phyloP scores from a whole-genome alignment of 768 basidiomycete genomes.

The Steccherinum ochraceum region DNA sequence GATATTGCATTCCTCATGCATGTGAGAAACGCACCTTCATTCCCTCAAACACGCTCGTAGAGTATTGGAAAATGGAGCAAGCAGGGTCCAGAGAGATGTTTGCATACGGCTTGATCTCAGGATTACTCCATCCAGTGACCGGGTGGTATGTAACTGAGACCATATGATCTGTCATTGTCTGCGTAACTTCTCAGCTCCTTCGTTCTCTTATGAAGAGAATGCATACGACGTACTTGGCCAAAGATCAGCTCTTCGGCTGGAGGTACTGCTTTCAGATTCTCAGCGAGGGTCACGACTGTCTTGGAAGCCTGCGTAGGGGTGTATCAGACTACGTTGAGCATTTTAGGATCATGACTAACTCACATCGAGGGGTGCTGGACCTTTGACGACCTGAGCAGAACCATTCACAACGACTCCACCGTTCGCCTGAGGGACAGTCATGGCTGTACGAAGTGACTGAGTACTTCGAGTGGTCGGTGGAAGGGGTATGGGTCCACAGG shows the following conservation, averaged over 20 bases:
- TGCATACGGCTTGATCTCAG: slow-evolving; percentile 67
- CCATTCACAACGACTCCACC: background rate
- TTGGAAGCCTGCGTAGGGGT: slow-evolving; percentile 42
- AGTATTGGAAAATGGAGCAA: slow-evolving; percentile 55
- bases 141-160: slow-evolving; percentile 60
- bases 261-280: slow-evolving; percentile 45
- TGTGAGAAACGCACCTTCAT: slow-evolving; percentile 58
- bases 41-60: slow-evolving; percentile 54
- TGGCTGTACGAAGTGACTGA: too few relatives aligned
- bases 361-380: slow-evolving; percentile 8
- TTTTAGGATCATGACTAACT: background rate
- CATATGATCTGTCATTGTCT: slow-evolving; percentile 79
- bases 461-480: too few relatives aligned
- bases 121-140: slow-evolving; percentile 58
- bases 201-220: background rate
- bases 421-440: background rate
- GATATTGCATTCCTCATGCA: too few relatives aligned
- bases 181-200: background rate
- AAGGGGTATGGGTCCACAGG: too few relatives aligned
- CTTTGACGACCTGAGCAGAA: background rate
- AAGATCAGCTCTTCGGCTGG: slow-evolving; percentile 43
- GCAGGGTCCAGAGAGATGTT: slow-evolving; percentile 54
- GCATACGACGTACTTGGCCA: slow-evolving; percentile 40
- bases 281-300: slow-evolving; percentile 40
- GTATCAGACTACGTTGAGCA: background rate